Percentiles rank a stretch among this genome's conserved stretches.
phyloP scores from a whole-genome alignment of 2,329 filamentous ascomycete genomes.

The Ophiostoma tasmaniense region DNA sequence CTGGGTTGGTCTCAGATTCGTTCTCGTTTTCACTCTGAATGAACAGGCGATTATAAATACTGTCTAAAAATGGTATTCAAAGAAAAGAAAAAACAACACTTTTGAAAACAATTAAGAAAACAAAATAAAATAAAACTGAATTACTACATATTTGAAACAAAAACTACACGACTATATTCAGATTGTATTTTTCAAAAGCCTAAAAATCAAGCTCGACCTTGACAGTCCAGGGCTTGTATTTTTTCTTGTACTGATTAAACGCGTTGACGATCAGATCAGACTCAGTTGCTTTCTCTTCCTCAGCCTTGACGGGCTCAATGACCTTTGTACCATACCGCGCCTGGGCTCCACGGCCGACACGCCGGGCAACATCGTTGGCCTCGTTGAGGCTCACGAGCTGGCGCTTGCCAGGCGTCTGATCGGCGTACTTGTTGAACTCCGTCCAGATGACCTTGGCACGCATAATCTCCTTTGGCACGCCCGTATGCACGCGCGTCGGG shows the following conservation, averaged over 20 bases:
- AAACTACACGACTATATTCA: not conserved
- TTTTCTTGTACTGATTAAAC: not conserved
- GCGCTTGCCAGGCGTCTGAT: slow-evolving; percentile 27
- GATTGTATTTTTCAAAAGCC: no score
- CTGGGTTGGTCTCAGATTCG: no score
- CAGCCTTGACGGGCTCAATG: not conserved
- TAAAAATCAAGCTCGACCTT: not conserved
- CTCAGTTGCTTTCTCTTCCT: not conserved
- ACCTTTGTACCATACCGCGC: not conserved
- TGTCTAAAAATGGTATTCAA: no score
- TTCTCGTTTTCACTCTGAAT: no score
- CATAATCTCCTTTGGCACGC: not conserved
- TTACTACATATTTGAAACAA: no score
- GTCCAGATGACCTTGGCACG: not conserved
- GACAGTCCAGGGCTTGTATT: not conserved
- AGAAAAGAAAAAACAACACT: not conserved
- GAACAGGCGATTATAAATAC: not conserved
- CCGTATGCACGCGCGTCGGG: not conserved
- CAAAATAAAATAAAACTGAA: no score
- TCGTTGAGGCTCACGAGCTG: slow-evolving; percentile 47
- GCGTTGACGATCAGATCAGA: not conserved
- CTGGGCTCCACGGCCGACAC: not conserved
- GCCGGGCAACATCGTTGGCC: slow-evolving; percentile 35
- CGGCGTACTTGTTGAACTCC: not conserved
- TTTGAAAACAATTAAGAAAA: no score